phyloP scores from a whole-genome alignment of 768 basidiomycete genomes.

The Leccinum boreale region DNA sequence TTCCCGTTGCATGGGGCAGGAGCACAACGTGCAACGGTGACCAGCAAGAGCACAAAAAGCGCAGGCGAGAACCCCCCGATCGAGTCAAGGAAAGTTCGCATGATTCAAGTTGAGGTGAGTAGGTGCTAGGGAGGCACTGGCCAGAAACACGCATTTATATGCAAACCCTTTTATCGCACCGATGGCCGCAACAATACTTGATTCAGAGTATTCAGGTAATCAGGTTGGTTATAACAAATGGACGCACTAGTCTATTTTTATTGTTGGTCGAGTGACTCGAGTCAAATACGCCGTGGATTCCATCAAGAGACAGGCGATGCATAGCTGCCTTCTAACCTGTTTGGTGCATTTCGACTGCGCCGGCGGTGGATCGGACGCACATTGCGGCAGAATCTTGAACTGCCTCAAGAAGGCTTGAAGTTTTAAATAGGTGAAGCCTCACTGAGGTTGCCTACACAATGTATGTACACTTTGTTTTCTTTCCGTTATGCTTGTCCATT shows the following conservation, averaged over 20 bases:
- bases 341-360: too few species aligned
- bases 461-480: too few species aligned
- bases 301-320: too few species aligned
- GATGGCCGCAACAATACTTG: not conserved
- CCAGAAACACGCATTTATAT: not conserved
- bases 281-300: too few species aligned
- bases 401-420: too few species aligned
- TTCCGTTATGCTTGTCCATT: too few species aligned
- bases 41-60: conserved; percentile 4
- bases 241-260: not conserved
- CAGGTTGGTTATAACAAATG: not conserved
- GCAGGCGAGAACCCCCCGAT: not conserved
- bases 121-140: not conserved
- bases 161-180: not conserved
- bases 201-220: not conserved
- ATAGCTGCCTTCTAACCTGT: too few species aligned
- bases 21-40: not conserved
- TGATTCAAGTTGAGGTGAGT: not conserved
- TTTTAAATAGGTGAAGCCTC: too few species aligned
- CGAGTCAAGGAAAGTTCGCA: conserved; percentile 2
- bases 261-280: not conserved
- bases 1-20: not conserved
- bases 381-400: too few species aligned
- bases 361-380: too few species aligned
- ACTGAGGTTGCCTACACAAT: too few species aligned